phyloP scores from a whole-genome alignment of 345 rosid species.

The Ceriops tagal region DNA sequence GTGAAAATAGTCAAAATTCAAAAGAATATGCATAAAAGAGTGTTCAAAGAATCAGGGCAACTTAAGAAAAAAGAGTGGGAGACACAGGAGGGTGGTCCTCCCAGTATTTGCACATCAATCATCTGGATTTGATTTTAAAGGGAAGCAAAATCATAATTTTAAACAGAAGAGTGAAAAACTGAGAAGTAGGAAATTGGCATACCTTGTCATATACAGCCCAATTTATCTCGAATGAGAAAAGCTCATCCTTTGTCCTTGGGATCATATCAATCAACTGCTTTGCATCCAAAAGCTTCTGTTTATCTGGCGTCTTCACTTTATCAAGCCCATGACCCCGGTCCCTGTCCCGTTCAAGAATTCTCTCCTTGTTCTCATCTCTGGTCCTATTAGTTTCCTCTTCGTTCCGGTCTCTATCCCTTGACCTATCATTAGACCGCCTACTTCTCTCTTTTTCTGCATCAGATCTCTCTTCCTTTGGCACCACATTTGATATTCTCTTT shows the following conservation, averaged over 20 bases:
- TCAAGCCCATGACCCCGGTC: slow-evolving; percentile 60
- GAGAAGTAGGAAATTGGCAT: neutral
- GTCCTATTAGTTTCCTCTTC: slow-evolving; percentile 42
- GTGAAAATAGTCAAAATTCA: neutral
- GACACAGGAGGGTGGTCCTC: neutral
- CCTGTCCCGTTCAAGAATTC: slow-evolving; percentile 38
- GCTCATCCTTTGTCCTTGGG: slow-evolving; percentile 94
- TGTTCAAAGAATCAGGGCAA: neutral
- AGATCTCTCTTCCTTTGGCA: slow-evolving; percentile 64
- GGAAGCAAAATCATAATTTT: neutral
- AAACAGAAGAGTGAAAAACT: neutral
- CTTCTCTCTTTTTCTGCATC: slow-evolving; percentile 74
- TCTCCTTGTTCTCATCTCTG: slow-evolving; percentile 54
- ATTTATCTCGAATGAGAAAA: slow-evolving; percentile 84
- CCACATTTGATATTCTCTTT: slow-evolving; percentile 67
- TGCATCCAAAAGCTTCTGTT: slow-evolving; percentile 84
- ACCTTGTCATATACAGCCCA: slow-evolving; percentile 92
- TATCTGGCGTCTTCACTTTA: slow-evolving; percentile 63
- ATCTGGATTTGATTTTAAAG: neutral
- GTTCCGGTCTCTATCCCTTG: slow-evolving; percentile 56
- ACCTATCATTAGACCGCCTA: slow-evolving; percentile 67
- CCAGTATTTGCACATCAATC: neutral
- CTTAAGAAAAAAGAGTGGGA: too few relatives aligned
- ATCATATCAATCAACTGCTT: slow-evolving; percentile 97
- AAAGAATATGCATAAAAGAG: neutral